Conservation (phyloP, 1,284 basidiomycete species). For the Gomphus bonarii region DNA sequence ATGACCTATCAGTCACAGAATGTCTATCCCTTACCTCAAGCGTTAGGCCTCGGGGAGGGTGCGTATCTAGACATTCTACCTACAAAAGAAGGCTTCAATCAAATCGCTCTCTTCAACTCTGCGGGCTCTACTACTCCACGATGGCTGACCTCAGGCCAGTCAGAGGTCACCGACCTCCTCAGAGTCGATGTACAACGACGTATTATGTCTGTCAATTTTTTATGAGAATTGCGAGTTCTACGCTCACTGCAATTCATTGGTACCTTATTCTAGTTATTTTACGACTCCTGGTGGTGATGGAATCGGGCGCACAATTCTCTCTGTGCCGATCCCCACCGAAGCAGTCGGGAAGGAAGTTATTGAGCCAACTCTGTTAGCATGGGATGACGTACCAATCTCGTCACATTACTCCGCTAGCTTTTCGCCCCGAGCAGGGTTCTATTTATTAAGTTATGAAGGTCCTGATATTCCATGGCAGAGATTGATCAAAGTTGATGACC, state of each 20-base stretch:
- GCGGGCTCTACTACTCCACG: constrained; percentile 55
- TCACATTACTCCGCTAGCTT: constrained; percentile 65
- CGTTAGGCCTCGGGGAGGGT: constrained; percentile 29
- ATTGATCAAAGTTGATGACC: constrained; percentile 54
- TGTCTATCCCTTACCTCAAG: constrained; percentile 44
- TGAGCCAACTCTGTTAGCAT: constrained; percentile 51
- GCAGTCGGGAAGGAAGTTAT: constrained; percentile 12
- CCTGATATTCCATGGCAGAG: constrained; percentile 85
- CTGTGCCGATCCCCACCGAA: constrained; percentile 48
- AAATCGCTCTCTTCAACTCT: constrained; percentile 82
- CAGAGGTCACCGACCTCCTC: constrained; percentile 81
- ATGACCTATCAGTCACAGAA: constrained; percentile 38
- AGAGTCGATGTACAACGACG: constrained; percentile 61
- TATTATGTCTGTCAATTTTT: constrained; percentile 51
- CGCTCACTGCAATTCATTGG: constrained; percentile 8
- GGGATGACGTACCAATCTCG: constrained; percentile 38
- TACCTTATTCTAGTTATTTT: constrained; percentile 59
- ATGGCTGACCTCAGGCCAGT: constrained; percentile 79
- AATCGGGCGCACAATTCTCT: constrained; percentile 66
- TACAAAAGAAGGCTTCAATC: constrained; percentile 70
- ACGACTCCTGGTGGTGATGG: constrained; percentile 76
- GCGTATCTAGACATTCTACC: constrained; percentile 88
- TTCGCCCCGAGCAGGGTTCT: constrained; percentile 79
- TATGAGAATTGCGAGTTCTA: constrained; percentile 13
- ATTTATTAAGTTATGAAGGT: constrained; percentile 71